A percentile compares a stretch with the other conserved stretches of the same genome.
Evolutionary conservation across 2,329 filamentous ascomycete genomes (phyloP).

Genomic region (Fusarium vanettenii): DNA sequence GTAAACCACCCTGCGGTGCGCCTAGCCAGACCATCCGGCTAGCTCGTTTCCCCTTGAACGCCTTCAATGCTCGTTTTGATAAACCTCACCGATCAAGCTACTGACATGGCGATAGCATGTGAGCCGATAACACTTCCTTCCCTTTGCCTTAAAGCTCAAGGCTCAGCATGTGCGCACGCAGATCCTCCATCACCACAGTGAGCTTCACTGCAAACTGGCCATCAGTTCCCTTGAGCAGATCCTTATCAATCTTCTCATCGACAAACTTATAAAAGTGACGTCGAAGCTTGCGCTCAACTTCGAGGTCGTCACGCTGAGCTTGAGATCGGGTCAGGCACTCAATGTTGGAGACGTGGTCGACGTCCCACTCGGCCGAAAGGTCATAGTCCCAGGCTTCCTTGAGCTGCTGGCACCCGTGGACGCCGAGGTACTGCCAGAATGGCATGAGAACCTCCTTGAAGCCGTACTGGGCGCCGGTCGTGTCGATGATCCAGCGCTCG

Average conservation of each 20-base stretch:
- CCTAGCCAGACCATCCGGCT: slow-evolving; percentile 7
- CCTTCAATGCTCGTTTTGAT: neutral
- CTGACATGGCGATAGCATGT: neutral
- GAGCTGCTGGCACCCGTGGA: neutral
- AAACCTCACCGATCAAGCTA: neutral
- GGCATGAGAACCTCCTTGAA: slow-evolving; percentile 25
- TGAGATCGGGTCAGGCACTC: neutral
- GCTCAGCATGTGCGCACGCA: slow-evolving; percentile 8
- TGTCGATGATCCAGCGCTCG: slow-evolving; percentile 30
- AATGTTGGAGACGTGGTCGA: slow-evolving; percentile 11
- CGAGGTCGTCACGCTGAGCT: slow-evolving; percentile 2
- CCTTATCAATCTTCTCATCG: neutral
- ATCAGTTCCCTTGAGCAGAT: slow-evolving; percentile 19
- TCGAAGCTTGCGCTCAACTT: slow-evolving; percentile 12
- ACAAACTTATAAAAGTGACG: slow-evolving; percentile 20
- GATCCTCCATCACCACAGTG: neutral
- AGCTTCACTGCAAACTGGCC: slow-evolving; percentile 14
- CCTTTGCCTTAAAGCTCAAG: neutral
- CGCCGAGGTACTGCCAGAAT: slow-evolving; percentile 10
- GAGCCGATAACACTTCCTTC: neutral
- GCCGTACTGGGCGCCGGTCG: slow-evolving; percentile 27
- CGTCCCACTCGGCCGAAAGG: slow-evolving; percentile 16
- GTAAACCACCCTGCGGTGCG: slow-evolving; percentile 10
- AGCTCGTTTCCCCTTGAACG: neutral
- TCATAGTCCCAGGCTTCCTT: neutral